A percentile compares a stretch with the other conserved stretches of the same genome.
Conservation (phyloP, 129 eudicot species). For the Saposhnikovia divaricata region DNA sequence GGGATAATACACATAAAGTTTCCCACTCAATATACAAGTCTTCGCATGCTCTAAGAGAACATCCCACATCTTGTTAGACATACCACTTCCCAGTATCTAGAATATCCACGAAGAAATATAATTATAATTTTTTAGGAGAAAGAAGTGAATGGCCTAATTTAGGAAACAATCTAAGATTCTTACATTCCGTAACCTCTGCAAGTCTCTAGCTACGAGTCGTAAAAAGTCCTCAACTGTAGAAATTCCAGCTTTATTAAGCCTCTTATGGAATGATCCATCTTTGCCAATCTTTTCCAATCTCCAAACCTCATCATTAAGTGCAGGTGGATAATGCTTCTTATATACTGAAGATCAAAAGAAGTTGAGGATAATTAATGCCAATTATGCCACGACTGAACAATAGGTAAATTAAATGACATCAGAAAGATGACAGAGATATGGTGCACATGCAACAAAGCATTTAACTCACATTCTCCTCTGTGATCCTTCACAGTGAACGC, state of each 20-base stretch:
- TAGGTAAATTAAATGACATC: background rate
- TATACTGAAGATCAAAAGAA: conserved; percentile 49
- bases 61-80: conserved; percentile 99
- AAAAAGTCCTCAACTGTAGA: conserved; percentile 81
- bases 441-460: conserved; percentile 4
- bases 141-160: background rate
- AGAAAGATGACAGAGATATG: no score
- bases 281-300: conserved; percentile 98
- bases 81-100: conserved; percentile 94
- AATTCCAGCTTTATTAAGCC: conserved; percentile 79
- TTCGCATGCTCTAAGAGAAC: conserved; percentile 88
- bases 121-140: background rate
- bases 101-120: background rate
- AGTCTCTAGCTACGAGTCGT: conserved; percentile 81
- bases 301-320: conserved; percentile 89
- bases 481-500: conserved; percentile 96
- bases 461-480: conserved; percentile 88
- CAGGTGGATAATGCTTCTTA: conserved; percentile 99
- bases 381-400: background rate
- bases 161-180: conserved; percentile 17
- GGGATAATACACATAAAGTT: conserved; percentile 83
- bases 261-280: conserved; percentile 97
- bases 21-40: conserved; percentile 86
- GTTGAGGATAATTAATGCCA: background rate
- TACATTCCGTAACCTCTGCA: conserved; percentile 76